Conservation (phyloP, 2,329 filamentous ascomycete genomes). For the Xylaria sp. region DNA sequence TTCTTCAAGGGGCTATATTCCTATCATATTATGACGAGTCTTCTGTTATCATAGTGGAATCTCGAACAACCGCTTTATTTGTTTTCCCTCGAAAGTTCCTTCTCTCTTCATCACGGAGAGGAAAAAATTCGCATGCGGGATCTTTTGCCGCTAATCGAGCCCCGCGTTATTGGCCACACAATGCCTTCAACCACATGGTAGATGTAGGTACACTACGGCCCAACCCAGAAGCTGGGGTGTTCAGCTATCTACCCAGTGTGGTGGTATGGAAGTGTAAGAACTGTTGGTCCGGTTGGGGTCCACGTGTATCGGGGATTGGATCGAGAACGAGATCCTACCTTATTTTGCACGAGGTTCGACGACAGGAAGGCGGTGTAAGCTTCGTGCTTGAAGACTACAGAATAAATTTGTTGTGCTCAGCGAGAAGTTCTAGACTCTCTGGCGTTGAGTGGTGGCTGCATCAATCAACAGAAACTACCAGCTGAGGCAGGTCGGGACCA, state of each 20-base stretch:
- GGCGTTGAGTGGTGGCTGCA: background rate
- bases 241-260: background rate
- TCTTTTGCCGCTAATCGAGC: background rate
- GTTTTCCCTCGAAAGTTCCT: background rate
- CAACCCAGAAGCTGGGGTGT: background rate
- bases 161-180: background rate
- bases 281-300: background rate
- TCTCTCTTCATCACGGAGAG: background rate
- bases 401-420: background rate
- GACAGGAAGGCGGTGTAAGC: background rate
- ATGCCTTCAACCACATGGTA: background rate
- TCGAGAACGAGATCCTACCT: background rate
- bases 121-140: background rate
- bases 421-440: background rate
- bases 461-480: background rate
- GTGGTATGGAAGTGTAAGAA: background rate
- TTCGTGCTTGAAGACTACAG: background rate
- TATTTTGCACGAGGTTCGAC: background rate
- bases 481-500: background rate
- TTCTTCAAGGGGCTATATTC: background rate
- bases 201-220: background rate
- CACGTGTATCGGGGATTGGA: slow-evolving; percentile 1
- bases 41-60: no score
- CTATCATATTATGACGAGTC: background rate
- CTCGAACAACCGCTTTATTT: background rate